Base-by-base conservation (phyloP, 2,329 filamentous ascomycete genomes). In the Fusarium incarnatum region DNA sequence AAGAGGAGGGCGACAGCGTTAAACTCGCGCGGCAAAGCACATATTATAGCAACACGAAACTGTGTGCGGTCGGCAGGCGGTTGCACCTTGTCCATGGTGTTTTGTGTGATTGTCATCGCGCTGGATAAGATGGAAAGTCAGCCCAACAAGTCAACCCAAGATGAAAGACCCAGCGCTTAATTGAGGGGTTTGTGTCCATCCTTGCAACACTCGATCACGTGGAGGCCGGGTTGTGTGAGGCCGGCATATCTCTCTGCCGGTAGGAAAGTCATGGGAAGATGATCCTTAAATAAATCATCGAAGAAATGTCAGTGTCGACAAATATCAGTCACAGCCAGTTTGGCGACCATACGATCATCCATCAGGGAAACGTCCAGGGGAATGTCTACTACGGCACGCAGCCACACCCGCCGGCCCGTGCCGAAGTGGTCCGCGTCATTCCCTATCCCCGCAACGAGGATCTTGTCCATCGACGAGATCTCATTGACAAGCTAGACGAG, bases 401-500 rank as follows among this genome's bases (percentile, higher is more conserved):
- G 16, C 50, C 57, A 44, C 47, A 53, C 58, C 45, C 11, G 9
- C 4, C 50, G 45, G 57, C 54, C 63, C 49, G 44, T 25, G 2
- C 63, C 34, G 57, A 22, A 53, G 59, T 53, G 20, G n/a, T 64
- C n/a, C 54, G 61, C 23, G 49, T 63, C 16, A 69, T 73, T 6
- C 73, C 72, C 5, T 75, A 71, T 62, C 65, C 68, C 32, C 73
- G 63, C 45, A 78, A 77, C 30, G 60, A 74, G 37, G 67, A 75
- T 52, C n/a, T 76, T 1, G 63, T 77, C 12, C 16, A 70, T 42
- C 71, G 76, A 13, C n/a, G 9, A 28, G 58, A 62, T 23, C 54
- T 76, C 37, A 60, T 75, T 20, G 37, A 57, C 44, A 25, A n/a
- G 40, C 60, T 77, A 15, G 56, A 73, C n/a, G 9, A 44, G 8